phyloP scores from a whole-genome alignment of 805 yeast genomes.

The Schwanniomyces sp. region DNA sequence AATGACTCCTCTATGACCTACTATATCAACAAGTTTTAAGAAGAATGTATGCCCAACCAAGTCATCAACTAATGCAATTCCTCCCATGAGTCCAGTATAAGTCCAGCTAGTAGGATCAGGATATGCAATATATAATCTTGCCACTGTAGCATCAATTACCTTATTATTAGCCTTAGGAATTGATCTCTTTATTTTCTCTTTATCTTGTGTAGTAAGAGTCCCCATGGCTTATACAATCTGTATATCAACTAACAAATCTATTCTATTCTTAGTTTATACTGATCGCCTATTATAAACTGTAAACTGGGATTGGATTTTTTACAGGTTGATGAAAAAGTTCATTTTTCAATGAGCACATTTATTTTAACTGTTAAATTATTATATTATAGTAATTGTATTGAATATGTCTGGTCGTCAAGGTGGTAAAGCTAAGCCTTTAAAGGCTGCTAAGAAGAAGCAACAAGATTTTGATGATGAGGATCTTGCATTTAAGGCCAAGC shows the following conservation, averaged over 20 bases:
- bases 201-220: conserved; percentile 55
- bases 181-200: conserved; percentile 85
- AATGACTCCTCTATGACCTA: conserved; percentile 79
- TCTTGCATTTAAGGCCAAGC: conserved; percentile 86
- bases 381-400: neutral
- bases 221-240: conserved; percentile 22
- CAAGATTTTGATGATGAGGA: conserved; percentile 86
- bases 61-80: conserved; percentile 84
- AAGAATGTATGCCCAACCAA: conserved; percentile 92
- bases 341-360: neutral
- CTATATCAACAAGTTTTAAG: conserved; percentile 82
- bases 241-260: neutral
- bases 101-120: conserved; percentile 83
- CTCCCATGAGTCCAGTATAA: conserved; percentile 88
- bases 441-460: conserved; percentile 79
- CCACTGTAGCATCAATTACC: conserved; percentile 86
- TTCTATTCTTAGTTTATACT: neutral
- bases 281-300: neutral
- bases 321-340: neutral
- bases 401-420: conserved; percentile 95
- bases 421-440: conserved; percentile 90
- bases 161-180: conserved; percentile 88
- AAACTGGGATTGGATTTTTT: neutral
- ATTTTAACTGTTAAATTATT: neutral
- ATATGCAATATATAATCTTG: conserved; percentile 83